Evolutionary conservation across 1,284 basidiomycete genomes (phyloP).

Genomic region (Heterobasidion irregulare): DNA sequence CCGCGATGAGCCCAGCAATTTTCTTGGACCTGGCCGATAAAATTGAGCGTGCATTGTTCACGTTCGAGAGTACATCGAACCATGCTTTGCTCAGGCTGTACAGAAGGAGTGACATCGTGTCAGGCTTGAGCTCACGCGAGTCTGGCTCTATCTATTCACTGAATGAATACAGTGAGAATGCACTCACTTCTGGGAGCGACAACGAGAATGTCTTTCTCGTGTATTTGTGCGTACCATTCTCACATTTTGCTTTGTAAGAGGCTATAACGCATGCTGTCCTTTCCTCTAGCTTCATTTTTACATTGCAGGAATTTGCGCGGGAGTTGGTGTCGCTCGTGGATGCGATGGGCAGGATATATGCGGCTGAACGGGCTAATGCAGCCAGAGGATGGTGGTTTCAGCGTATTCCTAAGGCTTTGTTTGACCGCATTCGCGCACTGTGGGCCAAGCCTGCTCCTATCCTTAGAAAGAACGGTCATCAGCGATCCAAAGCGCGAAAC

Average conservation of each 20-base stretch:
- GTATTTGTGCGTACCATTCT: slow-evolving; percentile 65
- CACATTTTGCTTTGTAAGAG: not conserved
- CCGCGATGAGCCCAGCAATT: slow-evolving; percentile 39
- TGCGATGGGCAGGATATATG: slow-evolving; percentile 69
- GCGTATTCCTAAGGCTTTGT: slow-evolving; percentile 15
- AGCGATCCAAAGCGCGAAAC: not conserved
- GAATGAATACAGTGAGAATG: slow-evolving; percentile 23
- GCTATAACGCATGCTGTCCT: too few species aligned
- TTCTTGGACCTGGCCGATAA: slow-evolving; percentile 56
- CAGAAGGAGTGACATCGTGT: slow-evolving; percentile 38
- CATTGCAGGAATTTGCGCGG: slow-evolving; percentile 82
- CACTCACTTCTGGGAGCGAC: slow-evolving; percentile 34
- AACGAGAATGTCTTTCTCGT: slow-evolving; percentile 75
- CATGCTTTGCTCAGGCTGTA: slow-evolving; percentile 76
- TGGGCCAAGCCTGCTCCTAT: not conserved
- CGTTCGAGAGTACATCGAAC: slow-evolving; percentile 78
- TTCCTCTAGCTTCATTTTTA: slow-evolving; percentile 76
- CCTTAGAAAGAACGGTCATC: not conserved
- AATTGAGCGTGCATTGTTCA: slow-evolving; percentile 61
- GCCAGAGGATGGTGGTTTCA: slow-evolving; percentile 33
- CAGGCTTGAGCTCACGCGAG: slow-evolving; percentile 21
- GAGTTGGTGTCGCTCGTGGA: slow-evolving; percentile 79
- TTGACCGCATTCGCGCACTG: slow-evolving; percentile 2
- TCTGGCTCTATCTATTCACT: slow-evolving; percentile 26
- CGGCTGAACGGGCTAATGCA: slow-evolving; percentile 43